Evolutionary conservation across 2,329 filamentous ascomycete genomes (phyloP).

Genomic region (Fusarium lateritium): DNA sequence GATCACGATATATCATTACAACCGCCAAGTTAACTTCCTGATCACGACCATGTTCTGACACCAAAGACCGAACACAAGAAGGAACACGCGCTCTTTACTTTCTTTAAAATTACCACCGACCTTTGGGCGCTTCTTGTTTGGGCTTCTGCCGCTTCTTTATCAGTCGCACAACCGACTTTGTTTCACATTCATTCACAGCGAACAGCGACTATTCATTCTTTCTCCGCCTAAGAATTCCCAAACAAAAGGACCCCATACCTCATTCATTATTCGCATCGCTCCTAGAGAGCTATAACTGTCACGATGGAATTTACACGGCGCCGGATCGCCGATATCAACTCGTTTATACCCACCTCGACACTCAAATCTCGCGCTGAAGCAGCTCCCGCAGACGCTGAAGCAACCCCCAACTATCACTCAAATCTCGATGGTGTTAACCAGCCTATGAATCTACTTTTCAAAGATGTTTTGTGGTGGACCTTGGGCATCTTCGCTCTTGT

Average conservation of each 20-base stretch:
- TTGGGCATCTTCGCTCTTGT: constrained; percentile 69
- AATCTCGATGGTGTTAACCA: constrained; percentile 74
- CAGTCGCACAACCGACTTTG: constrained; percentile 15
- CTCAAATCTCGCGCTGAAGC: constrained; percentile 51
- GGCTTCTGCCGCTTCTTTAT: constrained; percentile 14
- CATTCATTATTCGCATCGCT: constrained; percentile 28
- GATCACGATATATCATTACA: constrained; percentile 34
- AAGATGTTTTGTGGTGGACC: constrained; percentile 72
- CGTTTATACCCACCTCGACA: constrained; percentile 52
- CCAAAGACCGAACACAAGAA: constrained; percentile 39
- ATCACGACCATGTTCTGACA: constrained; percentile 46
- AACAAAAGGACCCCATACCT: constrained; percentile 23
- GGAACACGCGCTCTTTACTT: constrained; percentile 39
- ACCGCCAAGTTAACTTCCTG: constrained; percentile 23
- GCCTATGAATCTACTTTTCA: constrained; percentile 69
- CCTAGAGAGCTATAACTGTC: constrained; percentile 29
- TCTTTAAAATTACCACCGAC: constrained; percentile 34
- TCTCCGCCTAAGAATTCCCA: constrained; percentile 19
- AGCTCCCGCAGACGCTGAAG: constrained; percentile 50
- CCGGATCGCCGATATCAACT: constrained; percentile 51
- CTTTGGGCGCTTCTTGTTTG: constrained; percentile 32
- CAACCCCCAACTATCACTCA: constrained; percentile 69
- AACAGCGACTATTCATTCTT: constrained; percentile 26
- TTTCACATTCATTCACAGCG: constrained; percentile 25
- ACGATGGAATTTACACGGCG: constrained; percentile 54